Conservation (phyloP, 305 asterid genomes). For the Solanum hybrid region DNA sequence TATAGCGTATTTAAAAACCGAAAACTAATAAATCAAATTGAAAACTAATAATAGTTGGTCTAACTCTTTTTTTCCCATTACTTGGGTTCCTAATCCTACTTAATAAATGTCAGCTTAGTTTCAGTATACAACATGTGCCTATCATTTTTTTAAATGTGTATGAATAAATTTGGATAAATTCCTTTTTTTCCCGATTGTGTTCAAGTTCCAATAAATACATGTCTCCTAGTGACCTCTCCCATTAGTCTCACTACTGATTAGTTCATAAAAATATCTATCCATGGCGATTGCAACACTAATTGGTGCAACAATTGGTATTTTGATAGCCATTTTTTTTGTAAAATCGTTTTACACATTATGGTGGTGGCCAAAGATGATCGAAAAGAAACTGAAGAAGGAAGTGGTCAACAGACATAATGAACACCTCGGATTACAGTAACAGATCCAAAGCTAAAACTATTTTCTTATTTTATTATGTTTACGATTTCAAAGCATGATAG, state of each 20-base stretch:
- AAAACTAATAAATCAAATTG: no score
- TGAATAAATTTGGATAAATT: no score
- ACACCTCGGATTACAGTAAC: no score
- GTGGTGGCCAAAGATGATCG: constrained; percentile 42
- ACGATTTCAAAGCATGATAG: no score
- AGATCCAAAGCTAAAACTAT: no score
- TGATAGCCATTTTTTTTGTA: neutral
- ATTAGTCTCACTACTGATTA: neutral
- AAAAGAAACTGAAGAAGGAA: constrained; percentile 27
- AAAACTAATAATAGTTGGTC: no score
- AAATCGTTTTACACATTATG: constrained; percentile 9
- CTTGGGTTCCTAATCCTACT: neutral
- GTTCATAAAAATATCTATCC: neutral
- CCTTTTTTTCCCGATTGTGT: no score
- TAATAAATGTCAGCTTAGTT: neutral
- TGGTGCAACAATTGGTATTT: neutral
- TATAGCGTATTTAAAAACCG: no score
- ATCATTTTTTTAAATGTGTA: neutral
- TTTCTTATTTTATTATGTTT: no score
- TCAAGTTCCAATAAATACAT: neutral
- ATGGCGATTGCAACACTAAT: neutral
- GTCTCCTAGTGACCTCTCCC: neutral
- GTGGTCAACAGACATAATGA: no score
- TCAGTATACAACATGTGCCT: neutral
- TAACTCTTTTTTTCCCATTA: neutral